A percentile compares a stretch with the other conserved stretches of the same genome.
Conservation (phyloP, 192 early-diverging fungal species). For the Coemansia sp. region DNA sequence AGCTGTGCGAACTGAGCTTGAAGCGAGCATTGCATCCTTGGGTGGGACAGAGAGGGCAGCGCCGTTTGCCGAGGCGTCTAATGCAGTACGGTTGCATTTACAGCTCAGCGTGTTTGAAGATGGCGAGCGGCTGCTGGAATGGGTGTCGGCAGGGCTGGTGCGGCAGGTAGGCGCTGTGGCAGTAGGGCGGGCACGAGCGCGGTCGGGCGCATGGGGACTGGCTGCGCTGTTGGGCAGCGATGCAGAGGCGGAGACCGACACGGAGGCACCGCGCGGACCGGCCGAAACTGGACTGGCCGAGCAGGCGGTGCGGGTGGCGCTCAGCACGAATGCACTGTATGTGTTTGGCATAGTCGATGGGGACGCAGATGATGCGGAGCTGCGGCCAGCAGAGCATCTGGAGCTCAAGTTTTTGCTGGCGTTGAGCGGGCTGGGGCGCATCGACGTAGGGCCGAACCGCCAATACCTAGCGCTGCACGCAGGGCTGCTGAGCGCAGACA, state of each 20-base stretch:
- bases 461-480: constrained; percentile 53
- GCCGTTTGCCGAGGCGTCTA: constrained; percentile 40
- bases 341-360: constrained; percentile 35
- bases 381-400: constrained; percentile 45
- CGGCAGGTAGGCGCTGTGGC: constrained; percentile 12
- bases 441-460: constrained; percentile 53
- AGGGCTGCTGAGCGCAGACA: constrained; percentile 13
- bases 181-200: not conserved
- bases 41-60: constrained; percentile 12
- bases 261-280: constrained; percentile 15
- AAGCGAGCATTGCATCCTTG: constrained; percentile 1
- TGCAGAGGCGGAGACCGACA: constrained; percentile 8
- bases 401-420: constrained; percentile 33
- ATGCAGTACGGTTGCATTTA: constrained; percentile 43
- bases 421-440: constrained; percentile 38
- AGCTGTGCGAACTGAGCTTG: not conserved
- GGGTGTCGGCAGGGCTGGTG: constrained; percentile 47
- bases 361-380: constrained; percentile 34
- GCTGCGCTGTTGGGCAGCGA: constrained; percentile 31
- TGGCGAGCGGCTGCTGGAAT: constrained; percentile 44
- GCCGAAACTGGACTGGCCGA: constrained; percentile 8
- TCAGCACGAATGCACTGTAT: constrained; percentile 50
- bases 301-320: constrained; percentile 47
- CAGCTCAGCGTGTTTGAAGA: constrained; percentile 47
- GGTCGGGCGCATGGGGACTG: constrained; percentile 33